A percentile compares a stretch with the other conserved stretches of the same genome.
These are phyloP conservation scores for Exserohilum rostratum DNA, from an alignment of 2,329 filamentous ascomycete species.

Conservation along the genomic window DNA sequence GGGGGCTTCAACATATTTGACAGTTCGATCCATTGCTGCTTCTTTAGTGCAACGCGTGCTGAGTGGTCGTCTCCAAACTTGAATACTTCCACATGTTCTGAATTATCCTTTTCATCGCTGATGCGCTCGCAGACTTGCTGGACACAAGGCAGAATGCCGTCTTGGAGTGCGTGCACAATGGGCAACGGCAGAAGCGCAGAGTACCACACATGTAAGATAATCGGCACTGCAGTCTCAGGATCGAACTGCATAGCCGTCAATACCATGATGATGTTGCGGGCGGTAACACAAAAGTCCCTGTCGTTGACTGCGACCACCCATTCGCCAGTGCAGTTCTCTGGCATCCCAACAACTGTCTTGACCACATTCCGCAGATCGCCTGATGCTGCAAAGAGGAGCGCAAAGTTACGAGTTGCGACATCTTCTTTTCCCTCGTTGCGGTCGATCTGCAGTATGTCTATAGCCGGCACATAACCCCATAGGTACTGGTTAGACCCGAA, in stretches of 20 bases:
- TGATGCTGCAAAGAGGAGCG: conserved; percentile 52
- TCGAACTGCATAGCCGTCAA: conserved; percentile 40
- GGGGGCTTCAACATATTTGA: conserved; percentile 33
- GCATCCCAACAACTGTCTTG: conserved; percentile 48
- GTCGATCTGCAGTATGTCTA: conserved; percentile 45
- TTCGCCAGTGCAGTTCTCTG: conserved; percentile 28
- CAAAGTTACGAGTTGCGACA: conserved; percentile 18
- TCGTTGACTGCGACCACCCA: conserved; percentile 51
- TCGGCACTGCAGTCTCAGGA: conserved; percentile 27
- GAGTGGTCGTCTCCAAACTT: conserved; percentile 21
- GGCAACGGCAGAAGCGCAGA: conserved; percentile 45
- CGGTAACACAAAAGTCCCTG: conserved; percentile 46
- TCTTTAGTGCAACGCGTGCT: conserved; percentile 36
- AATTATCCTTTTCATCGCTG: conserved; percentile 24
- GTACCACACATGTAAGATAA: conserved; percentile 56
- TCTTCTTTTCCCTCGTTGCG: conserved; percentile 39
- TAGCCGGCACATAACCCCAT: neutral
- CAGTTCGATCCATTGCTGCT: conserved; percentile 41
- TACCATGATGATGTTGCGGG: conserved; percentile 51
- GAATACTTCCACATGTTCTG: conserved; percentile 45
- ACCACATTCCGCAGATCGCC: conserved; percentile 54
- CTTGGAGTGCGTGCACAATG: conserved; percentile 30
- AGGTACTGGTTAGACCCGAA: neutral
- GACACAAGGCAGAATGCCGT: conserved; percentile 39
- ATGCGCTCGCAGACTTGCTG: conserved; percentile 45